These are phyloP conservation scores for Hyphodiscus hymeniophilus DNA, from an alignment of 495 filamentous ascomycete genomes.

Conservation along the genomic window DNA sequence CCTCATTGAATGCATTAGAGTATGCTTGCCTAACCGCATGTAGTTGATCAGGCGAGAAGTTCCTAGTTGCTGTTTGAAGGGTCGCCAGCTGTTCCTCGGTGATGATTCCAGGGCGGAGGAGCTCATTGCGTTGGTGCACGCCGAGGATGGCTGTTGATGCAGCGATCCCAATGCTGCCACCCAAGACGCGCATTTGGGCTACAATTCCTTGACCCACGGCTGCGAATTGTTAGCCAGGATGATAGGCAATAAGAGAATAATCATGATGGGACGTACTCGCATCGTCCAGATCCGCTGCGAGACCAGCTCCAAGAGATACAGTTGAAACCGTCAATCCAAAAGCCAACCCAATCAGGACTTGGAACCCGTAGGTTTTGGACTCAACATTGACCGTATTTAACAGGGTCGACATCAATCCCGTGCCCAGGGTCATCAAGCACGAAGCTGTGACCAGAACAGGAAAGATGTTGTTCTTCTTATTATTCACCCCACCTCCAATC, in stretches of 20 bases:
- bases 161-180: slow-evolving; percentile 45
- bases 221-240: slow-evolving; percentile 9
- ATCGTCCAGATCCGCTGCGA: slow-evolving; percentile 13
- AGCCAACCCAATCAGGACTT: slow-evolving; percentile 26
- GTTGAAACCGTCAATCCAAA: slow-evolving; percentile 24
- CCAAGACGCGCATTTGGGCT: slow-evolving; percentile 41
- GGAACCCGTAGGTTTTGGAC: slow-evolving; percentile 24
- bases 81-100: slow-evolving; percentile 19
- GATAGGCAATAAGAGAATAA: not conserved
- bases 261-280: slow-evolving; percentile 8
- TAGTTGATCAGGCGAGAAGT: slow-evolving; percentile 1
- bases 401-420: slow-evolving; percentile 39
- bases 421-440: slow-evolving; percentile 42
- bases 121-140: slow-evolving; percentile 17
- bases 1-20: slow-evolving; percentile 15
- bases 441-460: slow-evolving; percentile 40
- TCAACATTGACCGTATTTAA: slow-evolving; percentile 8
- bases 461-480: slow-evolving; percentile 38
- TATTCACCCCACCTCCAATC: slow-evolving; percentile 36
- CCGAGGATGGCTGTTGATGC: slow-evolving; percentile 38
- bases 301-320: slow-evolving; percentile 1
- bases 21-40: slow-evolving; percentile 11
- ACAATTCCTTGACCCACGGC: slow-evolving; percentile 43
- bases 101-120: slow-evolving; percentile 13
- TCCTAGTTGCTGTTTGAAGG: slow-evolving; percentile 10